Conservation (phyloP, 345 rosid species). For the Angophora floribunda region DNA sequence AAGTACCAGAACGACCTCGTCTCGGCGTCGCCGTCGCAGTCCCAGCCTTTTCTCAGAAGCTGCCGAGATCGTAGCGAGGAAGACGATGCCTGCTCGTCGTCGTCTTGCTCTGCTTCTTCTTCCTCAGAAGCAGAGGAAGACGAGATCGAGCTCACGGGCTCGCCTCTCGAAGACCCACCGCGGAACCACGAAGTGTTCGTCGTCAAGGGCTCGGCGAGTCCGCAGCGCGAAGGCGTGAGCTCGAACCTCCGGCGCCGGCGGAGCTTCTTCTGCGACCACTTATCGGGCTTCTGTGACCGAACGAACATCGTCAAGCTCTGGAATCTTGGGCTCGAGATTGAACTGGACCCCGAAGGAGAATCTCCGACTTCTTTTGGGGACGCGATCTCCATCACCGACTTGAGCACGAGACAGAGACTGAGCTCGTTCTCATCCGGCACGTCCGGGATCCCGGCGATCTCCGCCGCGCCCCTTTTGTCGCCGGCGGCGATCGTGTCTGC, state of each 20-base stretch:
- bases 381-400: conserved; percentile 6
- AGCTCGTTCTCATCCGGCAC: conserved; percentile 4
- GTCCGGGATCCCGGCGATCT: conserved; percentile 2
- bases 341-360: conserved; percentile 12
- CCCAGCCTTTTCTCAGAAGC: background rate
- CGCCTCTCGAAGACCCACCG: background rate
- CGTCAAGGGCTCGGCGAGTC: conserved; percentile 20
- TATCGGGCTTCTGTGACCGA: conserved; percentile 21
- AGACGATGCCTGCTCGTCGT: background rate
- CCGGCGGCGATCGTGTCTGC: conserved; percentile 32
- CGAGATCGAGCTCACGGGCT: background rate
- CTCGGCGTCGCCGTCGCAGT: background rate
- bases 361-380: background rate
- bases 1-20: conserved; percentile 7
- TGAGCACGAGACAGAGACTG: background rate
- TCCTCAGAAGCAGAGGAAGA: conserved; percentile 10
- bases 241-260: conserved; percentile 10
- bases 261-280: conserved; percentile 30
- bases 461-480: conserved; percentile 2
- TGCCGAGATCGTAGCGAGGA: background rate
- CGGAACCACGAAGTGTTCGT: conserved; percentile 10
- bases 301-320: conserved; percentile 46
- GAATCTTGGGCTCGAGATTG: conserved; percentile 21
- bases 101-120: background rate
- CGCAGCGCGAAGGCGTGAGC: background rate